Evolutionary conservation across 768 basidiomycete species (phyloP).

Genomic region (Trametes gibbosa): DNA sequence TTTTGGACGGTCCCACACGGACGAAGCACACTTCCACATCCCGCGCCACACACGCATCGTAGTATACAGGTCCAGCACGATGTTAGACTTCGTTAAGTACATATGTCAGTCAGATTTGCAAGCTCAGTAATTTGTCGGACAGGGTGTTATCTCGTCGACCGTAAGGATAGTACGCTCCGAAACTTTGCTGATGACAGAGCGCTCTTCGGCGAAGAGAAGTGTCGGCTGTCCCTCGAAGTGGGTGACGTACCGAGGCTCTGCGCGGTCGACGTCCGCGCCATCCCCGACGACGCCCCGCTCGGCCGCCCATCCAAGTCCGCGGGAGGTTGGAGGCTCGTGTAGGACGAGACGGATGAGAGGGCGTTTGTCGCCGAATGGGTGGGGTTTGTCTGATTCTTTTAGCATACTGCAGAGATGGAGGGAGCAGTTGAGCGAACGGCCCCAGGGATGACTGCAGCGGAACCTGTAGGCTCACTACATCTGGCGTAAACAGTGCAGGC

Average conservation of each 20-base stretch:
- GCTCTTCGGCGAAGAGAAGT: neutral
- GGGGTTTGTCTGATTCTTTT: neutral
- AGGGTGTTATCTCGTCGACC: neutral
- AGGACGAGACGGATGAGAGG: neutral
- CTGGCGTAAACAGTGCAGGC: neutral
- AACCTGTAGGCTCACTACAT: constrained; percentile 1
- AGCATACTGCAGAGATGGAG: neutral
- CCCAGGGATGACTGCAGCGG: neutral
- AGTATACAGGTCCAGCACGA: no score
- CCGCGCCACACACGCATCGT: no score
- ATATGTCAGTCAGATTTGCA: no score
- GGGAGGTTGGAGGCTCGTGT: neutral
- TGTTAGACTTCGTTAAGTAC: no score
- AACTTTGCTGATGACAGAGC: neutral
- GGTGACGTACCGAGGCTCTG: neutral
- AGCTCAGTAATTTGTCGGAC: no score
- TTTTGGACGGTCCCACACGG: no score
- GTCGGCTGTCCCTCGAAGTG: neutral
- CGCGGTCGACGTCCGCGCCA: neutral
- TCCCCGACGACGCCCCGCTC: neutral
- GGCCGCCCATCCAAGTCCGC: neutral
- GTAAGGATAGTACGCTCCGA: neutral
- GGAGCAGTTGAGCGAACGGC: neutral
- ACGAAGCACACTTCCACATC: no score
- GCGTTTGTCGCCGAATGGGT: neutral